These are phyloP conservation scores for Ascochyta viciae-villosae DNA, from an alignment of 2,329 filamentous ascomycete species.

Conservation along the genomic window DNA sequence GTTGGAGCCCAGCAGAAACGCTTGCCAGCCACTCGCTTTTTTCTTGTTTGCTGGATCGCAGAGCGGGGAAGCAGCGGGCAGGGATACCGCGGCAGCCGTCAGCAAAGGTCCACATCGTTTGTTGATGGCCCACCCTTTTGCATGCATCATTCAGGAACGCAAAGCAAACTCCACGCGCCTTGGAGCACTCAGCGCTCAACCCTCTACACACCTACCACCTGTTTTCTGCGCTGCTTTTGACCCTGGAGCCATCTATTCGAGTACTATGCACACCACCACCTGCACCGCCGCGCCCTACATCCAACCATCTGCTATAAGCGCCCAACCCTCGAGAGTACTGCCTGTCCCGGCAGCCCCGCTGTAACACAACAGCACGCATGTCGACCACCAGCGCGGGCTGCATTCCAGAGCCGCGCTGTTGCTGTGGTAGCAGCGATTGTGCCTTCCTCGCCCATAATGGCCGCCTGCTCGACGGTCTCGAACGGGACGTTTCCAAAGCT, in stretches of 20 bases:
- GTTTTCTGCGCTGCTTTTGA: constrained; percentile 16
- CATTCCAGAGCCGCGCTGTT: constrained; percentile 65
- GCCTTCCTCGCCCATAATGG: constrained; percentile 82
- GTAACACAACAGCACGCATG: constrained; percentile 27
- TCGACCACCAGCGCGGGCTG: constrained; percentile 27
- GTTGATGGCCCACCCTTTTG: constrained; percentile 16
- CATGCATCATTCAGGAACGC: constrained; percentile 19
- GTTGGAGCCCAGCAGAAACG: not conserved
- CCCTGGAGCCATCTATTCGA: constrained; percentile 16
- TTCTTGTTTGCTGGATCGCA: constrained; percentile 7
- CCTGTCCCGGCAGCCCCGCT: constrained; percentile 26
- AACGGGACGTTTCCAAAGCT: constrained; percentile 86
- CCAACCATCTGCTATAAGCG: constrained; percentile 11
- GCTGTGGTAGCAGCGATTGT: constrained; percentile 83
- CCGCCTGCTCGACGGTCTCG: constrained; percentile 77
- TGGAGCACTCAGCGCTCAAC: constrained; percentile 10
- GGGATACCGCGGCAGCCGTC: constrained; percentile 15
- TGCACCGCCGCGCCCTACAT: constrained; percentile 7
- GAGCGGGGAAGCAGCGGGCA: constrained; percentile 20
- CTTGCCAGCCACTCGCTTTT: constrained; percentile 1
- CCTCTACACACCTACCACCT: constrained; percentile 19
- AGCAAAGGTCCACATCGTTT: constrained; percentile 4
- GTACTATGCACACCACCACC: constrained; percentile 29
- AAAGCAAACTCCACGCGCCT: constrained; percentile 16
- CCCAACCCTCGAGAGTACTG: constrained; percentile 12